These are phyloP conservation scores for Pythium dissotocum DNA, from an alignment of 352 stramenopile species.

Conservation along the genomic window DNA sequence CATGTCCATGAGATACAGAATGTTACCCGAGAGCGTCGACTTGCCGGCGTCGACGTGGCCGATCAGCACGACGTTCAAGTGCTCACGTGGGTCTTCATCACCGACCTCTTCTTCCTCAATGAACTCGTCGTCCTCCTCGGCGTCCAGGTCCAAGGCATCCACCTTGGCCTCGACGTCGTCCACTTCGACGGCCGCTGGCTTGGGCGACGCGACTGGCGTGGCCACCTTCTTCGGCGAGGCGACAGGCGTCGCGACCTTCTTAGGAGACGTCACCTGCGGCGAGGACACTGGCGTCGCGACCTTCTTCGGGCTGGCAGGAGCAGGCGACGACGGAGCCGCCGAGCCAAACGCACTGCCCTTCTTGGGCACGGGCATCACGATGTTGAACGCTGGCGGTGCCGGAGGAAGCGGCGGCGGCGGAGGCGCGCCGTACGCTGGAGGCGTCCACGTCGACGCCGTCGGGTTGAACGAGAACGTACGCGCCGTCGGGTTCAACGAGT, in stretches of 20 bases:
- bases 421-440: constrained; percentile 40
- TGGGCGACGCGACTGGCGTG: constrained; percentile 17
- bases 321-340: constrained; percentile 23
- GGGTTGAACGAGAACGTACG: constrained; percentile 85
- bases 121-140: constrained; percentile 62
- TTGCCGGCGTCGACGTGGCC: constrained; percentile 99
- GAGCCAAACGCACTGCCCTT: constrained; percentile 51
- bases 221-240: constrained; percentile 20
- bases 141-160: constrained; percentile 28
- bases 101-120: constrained; percentile 66
- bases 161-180: constrained; percentile 22
- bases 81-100: constrained; percentile 95
- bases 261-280: constrained; percentile 13
- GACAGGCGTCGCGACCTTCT: constrained; percentile 10
- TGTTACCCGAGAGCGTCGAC: constrained; percentile 97
- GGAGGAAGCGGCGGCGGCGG: constrained; percentile 44
- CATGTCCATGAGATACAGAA: constrained; percentile 98
- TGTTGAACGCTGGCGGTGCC: constrained; percentile 50
- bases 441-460: constrained; percentile 58
- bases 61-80: constrained; percentile 99
- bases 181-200: constrained; percentile 5
- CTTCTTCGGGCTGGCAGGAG: constrained; percentile 28
- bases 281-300: constrained; percentile 1
- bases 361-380: constrained; percentile 74
- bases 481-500: constrained; percentile 54